Evolutionary conservation across 257 asterid genomes (phyloP), one percentile per base, ranked within the genome.

Genomic region (Solanum corneliomulleri): DNA sequence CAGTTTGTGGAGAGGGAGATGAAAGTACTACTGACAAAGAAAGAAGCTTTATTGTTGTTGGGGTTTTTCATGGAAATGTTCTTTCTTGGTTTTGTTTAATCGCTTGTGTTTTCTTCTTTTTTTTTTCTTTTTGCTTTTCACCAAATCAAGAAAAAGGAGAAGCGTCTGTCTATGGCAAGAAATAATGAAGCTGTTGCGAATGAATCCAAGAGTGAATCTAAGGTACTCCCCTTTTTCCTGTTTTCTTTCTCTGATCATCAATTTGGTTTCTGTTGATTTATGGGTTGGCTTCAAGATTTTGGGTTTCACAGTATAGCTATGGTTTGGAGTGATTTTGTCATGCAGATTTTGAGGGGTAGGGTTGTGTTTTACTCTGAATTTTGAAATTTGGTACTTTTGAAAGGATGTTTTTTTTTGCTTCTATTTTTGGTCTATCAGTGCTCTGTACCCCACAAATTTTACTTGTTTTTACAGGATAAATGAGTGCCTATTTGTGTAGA

Each of bases 141-240:
- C 66, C 64, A 45, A 45, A 44, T 44, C 84, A 15, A 78, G 39
- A 58, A n/a, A 66, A 72, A 70, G 7, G 56, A 15, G 87, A 42
- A 85, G 31, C 58, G 21, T 11, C 14, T 56, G 35, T 60, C 84
- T 45, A 86, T 86, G 88, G 84, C 88, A 60, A 86, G 72, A 86
- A 86, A 70, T 52, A 72, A 78, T 86, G 88, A 86, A 86, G 84
- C 88, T 44, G 7, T 49, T 78, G 71, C 45, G 25, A 86, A 31
- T n/a, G 88, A 86, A 83, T 86, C 88, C 84, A 86, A 86, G 88
- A 86, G 60, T 86, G 88, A 86, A 42, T 86, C 88, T 21, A 86
- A 86, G 88, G 88, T 86, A 72, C 16, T 45, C 16, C 31, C 33
- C 33, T 52, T 13, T 69, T 84, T 62, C 23, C 9, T 84, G 12